phyloP scores from a whole-genome alignment of 345 rosid species.

The Stellera chamaejasme region DNA sequence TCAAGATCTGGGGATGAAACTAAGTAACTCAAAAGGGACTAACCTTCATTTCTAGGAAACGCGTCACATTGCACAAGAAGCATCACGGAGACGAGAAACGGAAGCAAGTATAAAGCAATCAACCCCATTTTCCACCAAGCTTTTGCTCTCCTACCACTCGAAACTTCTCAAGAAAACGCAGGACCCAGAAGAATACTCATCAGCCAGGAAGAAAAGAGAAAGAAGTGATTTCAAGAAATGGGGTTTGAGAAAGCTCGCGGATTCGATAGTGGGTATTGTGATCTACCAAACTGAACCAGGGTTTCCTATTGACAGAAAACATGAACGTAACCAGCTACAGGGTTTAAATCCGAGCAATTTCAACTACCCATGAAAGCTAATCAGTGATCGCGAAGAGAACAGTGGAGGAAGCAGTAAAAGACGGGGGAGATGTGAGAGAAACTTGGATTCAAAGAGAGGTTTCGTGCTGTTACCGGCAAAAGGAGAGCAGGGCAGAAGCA shows the following conservation, averaged over 20 bases:
- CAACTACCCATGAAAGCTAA: conserved; percentile 51
- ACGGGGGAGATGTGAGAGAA: conserved; percentile 21
- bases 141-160: conserved; percentile 16
- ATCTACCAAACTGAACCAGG: conserved; percentile 10
- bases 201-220: conserved; percentile 12
- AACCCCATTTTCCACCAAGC: conserved; percentile 33
- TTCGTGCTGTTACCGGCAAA: conserved; percentile 5
- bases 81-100: conserved; percentile 32
- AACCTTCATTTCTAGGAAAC: conserved; percentile 67
- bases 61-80: conserved; percentile 40
- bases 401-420: conserved; percentile 12
- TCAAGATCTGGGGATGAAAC: conserved; percentile 46
- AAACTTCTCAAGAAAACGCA: conserved; percentile 10
- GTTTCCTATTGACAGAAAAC: conserved; percentile 2
- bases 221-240: neutral
- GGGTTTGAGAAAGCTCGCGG: conserved; percentile 15
- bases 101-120: conserved; percentile 26
- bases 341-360: conserved; percentile 37
- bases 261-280: conserved; percentile 8
- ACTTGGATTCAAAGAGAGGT: conserved; percentile 81
- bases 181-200: conserved; percentile 21
- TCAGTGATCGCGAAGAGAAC: conserved; percentile 3
- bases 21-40: neutral
- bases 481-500: conserved; percentile 1
- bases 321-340: conserved; percentile 2